A percentile compares a stretch with the other conserved stretches of the same genome.
Evolutionary conservation across 306 rosid species (phyloP).

Genomic region (Rosa persica): DNA sequence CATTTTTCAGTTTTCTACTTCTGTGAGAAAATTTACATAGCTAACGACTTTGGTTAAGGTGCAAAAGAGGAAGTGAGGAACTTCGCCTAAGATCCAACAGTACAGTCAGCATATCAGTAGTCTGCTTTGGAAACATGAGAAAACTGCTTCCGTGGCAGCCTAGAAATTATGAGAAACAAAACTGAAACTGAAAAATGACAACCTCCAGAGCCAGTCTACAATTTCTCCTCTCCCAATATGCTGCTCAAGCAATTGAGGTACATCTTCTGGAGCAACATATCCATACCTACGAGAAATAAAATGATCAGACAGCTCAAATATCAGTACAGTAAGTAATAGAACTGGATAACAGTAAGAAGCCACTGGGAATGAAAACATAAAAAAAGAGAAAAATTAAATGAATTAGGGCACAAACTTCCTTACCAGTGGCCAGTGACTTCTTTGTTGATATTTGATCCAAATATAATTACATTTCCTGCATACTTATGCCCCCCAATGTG

Average conservation of each 20-base stretch:
- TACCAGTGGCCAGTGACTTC: constrained; percentile 90
- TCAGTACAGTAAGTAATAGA: constrained; percentile 18
- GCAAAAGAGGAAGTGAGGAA: neutral
- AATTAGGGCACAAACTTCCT: constrained; percentile 20
- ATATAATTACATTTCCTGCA: constrained; percentile 89
- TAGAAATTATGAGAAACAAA: neutral
- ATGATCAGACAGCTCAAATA: neutral
- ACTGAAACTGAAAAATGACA: constrained; percentile 1
- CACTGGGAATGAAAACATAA: neutral
- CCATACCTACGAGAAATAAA: constrained; percentile 68
- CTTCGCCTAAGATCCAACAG: neutral
- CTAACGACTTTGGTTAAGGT: neutral
- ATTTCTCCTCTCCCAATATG: constrained; percentile 76
- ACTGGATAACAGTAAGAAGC: neutral
- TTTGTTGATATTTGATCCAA: constrained; percentile 55
- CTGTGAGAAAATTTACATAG: neutral
- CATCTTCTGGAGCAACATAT: constrained; percentile 84
- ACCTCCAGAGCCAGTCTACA: constrained; percentile 83
- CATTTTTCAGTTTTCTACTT: neutral
- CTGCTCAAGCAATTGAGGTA: constrained; percentile 68
- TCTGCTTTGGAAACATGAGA: neutral
- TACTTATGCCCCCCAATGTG: constrained; percentile 88
- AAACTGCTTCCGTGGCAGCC: neutral
- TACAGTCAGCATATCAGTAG: neutral
- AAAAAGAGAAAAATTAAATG: neutral